Conservation (phyloP, 2,329 filamentous ascomycete species). For the Elsinoe fawcettii region DNA sequence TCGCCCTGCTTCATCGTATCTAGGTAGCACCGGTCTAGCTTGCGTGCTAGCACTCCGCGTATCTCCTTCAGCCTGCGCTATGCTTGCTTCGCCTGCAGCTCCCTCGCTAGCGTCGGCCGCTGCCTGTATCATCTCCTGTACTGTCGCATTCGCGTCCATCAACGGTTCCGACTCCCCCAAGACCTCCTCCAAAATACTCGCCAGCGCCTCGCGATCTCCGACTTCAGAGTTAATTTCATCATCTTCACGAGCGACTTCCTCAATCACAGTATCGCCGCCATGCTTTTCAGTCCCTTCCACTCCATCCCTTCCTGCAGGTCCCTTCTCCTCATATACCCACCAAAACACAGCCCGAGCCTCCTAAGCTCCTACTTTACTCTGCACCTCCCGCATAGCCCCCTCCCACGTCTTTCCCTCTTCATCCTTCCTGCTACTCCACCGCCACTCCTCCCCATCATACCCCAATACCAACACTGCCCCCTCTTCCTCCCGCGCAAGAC, state of each 20-base stretch:
- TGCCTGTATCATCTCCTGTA: too few species aligned
- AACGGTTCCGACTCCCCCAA: too few species aligned
- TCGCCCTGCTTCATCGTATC: too few species aligned
- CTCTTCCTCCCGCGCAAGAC: background rate
- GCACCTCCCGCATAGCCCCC: background rate
- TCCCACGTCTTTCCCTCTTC: constrained; percentile 10
- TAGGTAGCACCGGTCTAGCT: too few species aligned
- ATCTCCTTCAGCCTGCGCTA: too few species aligned
- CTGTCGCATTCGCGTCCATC: too few species aligned
- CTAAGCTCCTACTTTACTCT: background rate
- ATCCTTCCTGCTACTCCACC: background rate
- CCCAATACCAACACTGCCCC: background rate
- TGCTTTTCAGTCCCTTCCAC: background rate
- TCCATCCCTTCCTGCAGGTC: too few species aligned
- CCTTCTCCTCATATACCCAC: background rate
- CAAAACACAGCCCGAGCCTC: background rate
- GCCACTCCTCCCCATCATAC: background rate
- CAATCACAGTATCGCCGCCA: background rate
- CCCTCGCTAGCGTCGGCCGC: too few species aligned
- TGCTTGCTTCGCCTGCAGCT: too few species aligned
- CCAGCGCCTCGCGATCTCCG: too few species aligned
- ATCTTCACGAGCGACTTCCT: background rate
- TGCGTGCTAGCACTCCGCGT: too few species aligned
- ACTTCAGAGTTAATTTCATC: background rate
- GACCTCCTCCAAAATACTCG: too few species aligned